phyloP scores from a whole-genome alignment of 768 basidiomycete genomes.

The Termitomyces eurrhizus region DNA sequence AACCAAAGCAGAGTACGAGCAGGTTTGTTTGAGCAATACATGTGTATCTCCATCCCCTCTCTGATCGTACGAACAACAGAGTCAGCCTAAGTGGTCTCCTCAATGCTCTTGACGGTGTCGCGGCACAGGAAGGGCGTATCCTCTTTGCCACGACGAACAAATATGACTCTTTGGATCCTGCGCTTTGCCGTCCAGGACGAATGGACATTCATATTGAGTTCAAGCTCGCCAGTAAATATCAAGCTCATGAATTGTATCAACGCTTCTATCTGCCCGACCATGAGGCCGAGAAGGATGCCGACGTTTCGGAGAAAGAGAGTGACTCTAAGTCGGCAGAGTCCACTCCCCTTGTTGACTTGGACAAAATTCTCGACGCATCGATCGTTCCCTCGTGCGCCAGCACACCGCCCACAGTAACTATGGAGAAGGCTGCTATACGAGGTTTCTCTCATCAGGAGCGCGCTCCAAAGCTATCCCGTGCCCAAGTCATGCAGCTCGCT shows the following conservation, averaged over 20 bases:
- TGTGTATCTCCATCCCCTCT: background rate
- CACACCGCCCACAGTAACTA: conserved; percentile 4
- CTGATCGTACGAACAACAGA: conserved; percentile 18
- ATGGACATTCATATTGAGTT: conserved; percentile 82
- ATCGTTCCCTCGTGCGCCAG: background rate
- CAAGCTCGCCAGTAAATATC: conserved; percentile 65
- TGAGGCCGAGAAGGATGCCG: conserved; percentile 19
- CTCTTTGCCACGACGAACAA: conserved; percentile 80
- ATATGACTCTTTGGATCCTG: conserved; percentile 64
- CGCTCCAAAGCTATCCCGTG: conserved; percentile 35
- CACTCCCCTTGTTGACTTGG: conserved; percentile 3
- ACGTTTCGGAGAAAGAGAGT: conserved; percentile 6
- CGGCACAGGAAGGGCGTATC: conserved; percentile 79
- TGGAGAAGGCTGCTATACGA: conserved; percentile 12
- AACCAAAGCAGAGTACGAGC: conserved; percentile 11
- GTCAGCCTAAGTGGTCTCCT: conserved; percentile 72
- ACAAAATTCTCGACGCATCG: conserved; percentile 1
- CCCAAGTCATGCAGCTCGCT: conserved; percentile 45
- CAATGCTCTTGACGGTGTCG: conserved; percentile 77
- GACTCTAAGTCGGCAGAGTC: conserved; percentile 18
- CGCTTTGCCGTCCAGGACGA: conserved; percentile 72
- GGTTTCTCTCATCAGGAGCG: conserved; percentile 29
- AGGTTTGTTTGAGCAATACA: conserved; percentile 2
- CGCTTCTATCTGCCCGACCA: conserved; percentile 61
- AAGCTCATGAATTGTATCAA: conserved; percentile 61